Conservation (phyloP, 176 grass and related monocot species). For the Neostapfia colusana region DNA sequence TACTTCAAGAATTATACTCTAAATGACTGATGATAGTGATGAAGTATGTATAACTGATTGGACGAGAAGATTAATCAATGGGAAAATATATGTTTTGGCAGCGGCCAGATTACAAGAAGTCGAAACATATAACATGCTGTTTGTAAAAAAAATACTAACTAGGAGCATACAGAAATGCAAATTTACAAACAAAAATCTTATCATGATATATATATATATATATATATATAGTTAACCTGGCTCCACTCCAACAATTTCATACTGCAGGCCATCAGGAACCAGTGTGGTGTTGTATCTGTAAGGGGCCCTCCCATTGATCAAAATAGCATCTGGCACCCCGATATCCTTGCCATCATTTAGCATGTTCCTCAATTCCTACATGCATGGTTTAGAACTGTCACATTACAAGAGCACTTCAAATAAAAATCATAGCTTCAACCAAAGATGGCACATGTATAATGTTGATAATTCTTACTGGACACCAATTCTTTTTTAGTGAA, state of each 20-base stretch:
- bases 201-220: too few species aligned
- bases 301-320: conserved; percentile 85
- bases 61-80: not conserved
- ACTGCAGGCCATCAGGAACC: conserved; percentile 54
- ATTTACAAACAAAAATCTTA: not conserved
- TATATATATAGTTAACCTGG: conserved; percentile 71
- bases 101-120: not conserved
- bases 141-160: not conserved
- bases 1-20: conserved; percentile 16
- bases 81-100: not conserved
- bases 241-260: conserved; percentile 80
- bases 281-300: conserved; percentile 65
- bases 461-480: not conserved
- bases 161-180: not conserved
- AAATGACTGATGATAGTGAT: not conserved
- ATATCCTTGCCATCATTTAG: conserved; percentile 73
- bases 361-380: conserved; percentile 80
- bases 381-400: conserved; percentile 27
- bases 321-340: conserved; percentile 69
- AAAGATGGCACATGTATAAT: not conserved
- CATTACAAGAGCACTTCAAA: conserved; percentile 23
- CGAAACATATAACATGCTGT: not conserved
- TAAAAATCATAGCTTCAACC: not conserved
- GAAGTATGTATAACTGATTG: not conserved
- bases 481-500: not conserved